These are phyloP conservation scores for Adenanthera pavonina DNA, from an alignment of 306 rosid species.

Conservation along the genomic window DNA sequence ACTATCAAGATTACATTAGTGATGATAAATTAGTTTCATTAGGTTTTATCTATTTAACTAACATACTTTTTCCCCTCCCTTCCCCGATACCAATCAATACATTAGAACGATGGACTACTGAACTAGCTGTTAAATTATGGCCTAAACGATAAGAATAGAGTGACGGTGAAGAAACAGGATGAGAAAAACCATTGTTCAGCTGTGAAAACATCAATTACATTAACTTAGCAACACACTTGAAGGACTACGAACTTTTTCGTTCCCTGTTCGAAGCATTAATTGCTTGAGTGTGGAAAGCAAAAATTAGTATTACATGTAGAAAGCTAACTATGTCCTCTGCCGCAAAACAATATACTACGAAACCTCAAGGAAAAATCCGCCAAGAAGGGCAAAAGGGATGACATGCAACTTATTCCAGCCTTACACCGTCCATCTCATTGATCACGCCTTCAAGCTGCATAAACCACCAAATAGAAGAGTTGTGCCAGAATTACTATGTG, in stretches of 20 bases:
- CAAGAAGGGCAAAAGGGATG: slow-evolving; percentile 18
- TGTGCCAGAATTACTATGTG: background rate
- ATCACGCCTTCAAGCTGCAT: slow-evolving; percentile 87
- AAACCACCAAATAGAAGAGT: slow-evolving; percentile 11
- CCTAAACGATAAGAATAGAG: background rate
- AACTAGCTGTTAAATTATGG: background rate
- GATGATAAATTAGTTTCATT: no score
- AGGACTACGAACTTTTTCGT: slow-evolving; percentile 22
- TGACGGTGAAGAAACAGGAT: background rate
- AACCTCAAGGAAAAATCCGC: slow-evolving; percentile 24
- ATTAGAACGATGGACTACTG: background rate
- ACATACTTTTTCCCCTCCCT: no score
- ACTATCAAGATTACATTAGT: no score
- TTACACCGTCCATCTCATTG: slow-evolving; percentile 79
- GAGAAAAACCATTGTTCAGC: background rate
- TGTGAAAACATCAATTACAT: background rate
- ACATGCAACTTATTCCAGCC: slow-evolving; percentile 67
- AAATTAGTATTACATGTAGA: slow-evolving; percentile 40
- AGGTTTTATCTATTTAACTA: no score
- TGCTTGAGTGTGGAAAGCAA: background rate
- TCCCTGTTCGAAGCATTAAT: slow-evolving; percentile 33
- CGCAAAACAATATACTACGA: slow-evolving; percentile 30
- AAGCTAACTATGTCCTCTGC: slow-evolving; percentile 51
- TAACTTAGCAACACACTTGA: background rate
- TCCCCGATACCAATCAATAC: no score